Base-by-base conservation (phyloP, 164 flowering plant species). In the Vitis vinifera region DNA sequence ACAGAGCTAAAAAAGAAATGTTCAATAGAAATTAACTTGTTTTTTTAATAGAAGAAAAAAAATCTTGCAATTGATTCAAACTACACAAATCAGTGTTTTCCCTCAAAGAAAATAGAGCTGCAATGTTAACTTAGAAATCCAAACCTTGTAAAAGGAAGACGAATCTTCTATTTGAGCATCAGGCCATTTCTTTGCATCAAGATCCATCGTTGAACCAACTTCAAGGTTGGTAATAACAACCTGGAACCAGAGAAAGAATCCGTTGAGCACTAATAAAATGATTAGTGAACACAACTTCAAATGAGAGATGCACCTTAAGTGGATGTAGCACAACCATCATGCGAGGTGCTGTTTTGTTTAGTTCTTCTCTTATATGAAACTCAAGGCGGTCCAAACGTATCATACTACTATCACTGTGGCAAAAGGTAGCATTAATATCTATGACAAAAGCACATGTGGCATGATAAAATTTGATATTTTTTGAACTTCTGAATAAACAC, bases 151-250 rank as follows among this genome's bases (percentile, higher is more conserved):
- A 17, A 85, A 67, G 10, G 90, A 82, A 63, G 94, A 85, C 23
- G 87, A 66, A 76, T 91, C 92, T 74, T 90, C 90, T 15, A 79
- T 49, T 59, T 79, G 90, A 71, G 97, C 94, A 80, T 91, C 98
- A 50, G 98, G 97, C 97, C 98, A 96, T 80, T 68, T 87, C 85
- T 89, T 92, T 14, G 97, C 98, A 79, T 93, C 97, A 68, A 90
- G 88, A 59, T 90, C 79, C 73, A 84, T 75, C n/a, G 81, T 23
- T 10, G 80, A 62, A 47, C 77, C 81, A 62, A 79, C 80, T 66
- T 89, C 93, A 64, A 96, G 73, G 76, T 96, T 96, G 70, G 97
- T 92, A 66, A 96, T 91, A 64, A 92, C 89, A 50, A 95, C 97
- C 99, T 94, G 71, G 69, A 73, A 68, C 69, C 59, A 75, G 13